Conservation (phyloP, 2,329 filamentous ascomycete species). For the Aspergillus sojae region DNA sequence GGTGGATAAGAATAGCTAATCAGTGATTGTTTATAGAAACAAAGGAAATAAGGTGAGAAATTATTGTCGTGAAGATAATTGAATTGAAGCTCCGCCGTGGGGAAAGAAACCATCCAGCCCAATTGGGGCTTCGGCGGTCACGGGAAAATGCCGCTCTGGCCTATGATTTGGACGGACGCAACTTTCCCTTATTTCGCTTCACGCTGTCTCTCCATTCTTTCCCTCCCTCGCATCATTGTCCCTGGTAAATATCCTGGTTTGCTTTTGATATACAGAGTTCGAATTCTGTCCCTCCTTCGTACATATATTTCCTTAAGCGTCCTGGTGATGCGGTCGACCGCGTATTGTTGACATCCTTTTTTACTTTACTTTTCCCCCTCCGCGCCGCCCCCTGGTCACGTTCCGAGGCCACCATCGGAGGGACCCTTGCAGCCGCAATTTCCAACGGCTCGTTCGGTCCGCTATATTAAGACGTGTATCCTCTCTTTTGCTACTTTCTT, state of each 20-base stretch:
- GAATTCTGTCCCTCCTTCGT: background rate
- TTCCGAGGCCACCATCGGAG: background rate
- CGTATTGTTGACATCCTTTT: conserved; percentile 10
- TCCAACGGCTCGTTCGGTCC: background rate
- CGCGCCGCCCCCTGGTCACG: conserved; percentile 3
- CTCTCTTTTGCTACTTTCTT: background rate
- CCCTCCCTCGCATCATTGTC: background rate
- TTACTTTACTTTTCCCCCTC: background rate
- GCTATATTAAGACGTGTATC: conserved; percentile 4
- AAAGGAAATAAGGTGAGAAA: background rate
- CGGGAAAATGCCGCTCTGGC: conserved; percentile 16
- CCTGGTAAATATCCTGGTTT: conserved; percentile 4
- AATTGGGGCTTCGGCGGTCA: conserved; percentile 31
- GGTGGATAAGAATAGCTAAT: background rate
- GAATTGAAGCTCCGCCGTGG: conserved; percentile 4
- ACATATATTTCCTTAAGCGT: conserved; percentile 12
- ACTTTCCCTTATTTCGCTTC: background rate
- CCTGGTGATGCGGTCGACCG: conserved; percentile 20
- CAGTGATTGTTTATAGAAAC: conserved; percentile 7
- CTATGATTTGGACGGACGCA: background rate
- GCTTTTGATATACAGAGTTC: background rate
- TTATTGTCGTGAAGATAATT: background rate
- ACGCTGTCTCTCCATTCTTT: background rate
- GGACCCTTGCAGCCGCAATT: conserved; percentile 7
- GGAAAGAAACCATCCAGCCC: conserved; percentile 6